phyloP scores from a whole-genome alignment of 306 rosid genomes.

The Dalbergia oliveri region DNA sequence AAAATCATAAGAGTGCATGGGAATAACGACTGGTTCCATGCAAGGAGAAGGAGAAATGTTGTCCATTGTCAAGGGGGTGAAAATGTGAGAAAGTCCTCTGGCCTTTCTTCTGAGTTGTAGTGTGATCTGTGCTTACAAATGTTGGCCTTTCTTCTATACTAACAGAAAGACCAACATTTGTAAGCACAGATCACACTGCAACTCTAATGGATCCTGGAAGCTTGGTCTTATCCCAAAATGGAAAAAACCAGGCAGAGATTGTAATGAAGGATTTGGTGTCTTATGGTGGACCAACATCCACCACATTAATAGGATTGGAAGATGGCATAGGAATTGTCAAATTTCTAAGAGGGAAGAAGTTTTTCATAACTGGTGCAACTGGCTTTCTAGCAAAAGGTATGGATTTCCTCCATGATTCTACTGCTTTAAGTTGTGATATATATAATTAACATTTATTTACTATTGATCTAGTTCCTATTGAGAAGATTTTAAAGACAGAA shows the following conservation, averaged over 20 bases:
- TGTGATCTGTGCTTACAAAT: too few species aligned
- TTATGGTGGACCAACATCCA: slow-evolving; percentile 56
- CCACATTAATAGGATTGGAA: slow-evolving; percentile 61
- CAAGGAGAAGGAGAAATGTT: slow-evolving; percentile 54
- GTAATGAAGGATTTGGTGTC: slow-evolving; percentile 71
- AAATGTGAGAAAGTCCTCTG: slow-evolving; percentile 57
- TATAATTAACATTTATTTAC: slow-evolving; percentile 21
- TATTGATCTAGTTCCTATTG: slow-evolving; percentile 76
- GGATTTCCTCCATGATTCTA: neutral
- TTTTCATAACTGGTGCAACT: slow-evolving; percentile 87
- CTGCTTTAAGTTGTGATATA: slow-evolving; percentile 5
- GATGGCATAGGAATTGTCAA: slow-evolving; percentile 87
- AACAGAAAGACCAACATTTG: slow-evolving; percentile 54
- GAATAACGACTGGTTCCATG: slow-evolving; percentile 46
- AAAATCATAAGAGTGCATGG: slow-evolving; percentile 45
- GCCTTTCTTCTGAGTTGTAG: slow-evolving; percentile 64
- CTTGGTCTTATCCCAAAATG: slow-evolving; percentile 68
- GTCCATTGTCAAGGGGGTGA: slow-evolving; percentile 69
- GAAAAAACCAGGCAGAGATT: slow-evolving; percentile 57
- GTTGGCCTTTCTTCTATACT: slow-evolving; percentile 62
- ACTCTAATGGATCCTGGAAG: slow-evolving; percentile 70
- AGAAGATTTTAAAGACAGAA: slow-evolving; percentile 87
- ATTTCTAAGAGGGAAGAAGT: slow-evolving; percentile 80
- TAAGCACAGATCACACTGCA: slow-evolving; percentile 56
- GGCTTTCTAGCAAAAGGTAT: slow-evolving; percentile 96